phyloP scores from a whole-genome alignment of 2,329 filamentous ascomycete species.

The Cercospora zeina region DNA sequence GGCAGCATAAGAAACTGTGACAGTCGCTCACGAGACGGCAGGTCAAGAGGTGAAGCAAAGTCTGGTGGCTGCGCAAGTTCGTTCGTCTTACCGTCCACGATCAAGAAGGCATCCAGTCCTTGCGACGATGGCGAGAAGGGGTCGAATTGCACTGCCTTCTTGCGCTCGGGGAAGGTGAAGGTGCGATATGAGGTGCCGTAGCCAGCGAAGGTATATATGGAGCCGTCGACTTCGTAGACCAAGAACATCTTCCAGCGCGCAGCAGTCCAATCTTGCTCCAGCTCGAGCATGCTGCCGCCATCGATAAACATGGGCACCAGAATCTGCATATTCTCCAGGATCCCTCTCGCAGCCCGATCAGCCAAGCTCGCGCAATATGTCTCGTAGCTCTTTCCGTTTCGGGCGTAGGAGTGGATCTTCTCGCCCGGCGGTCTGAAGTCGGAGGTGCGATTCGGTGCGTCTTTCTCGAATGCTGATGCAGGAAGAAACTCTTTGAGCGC shows the following conservation, averaged over 20 bases:
- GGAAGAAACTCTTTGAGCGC: slow-evolving; percentile 68
- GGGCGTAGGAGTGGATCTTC: slow-evolving; percentile 64
- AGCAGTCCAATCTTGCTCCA: slow-evolving; percentile 70
- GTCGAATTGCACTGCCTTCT: slow-evolving; percentile 27
- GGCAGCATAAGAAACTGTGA: slow-evolving; percentile 93
- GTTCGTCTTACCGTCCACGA: slow-evolving; percentile 22
- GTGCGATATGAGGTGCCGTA: slow-evolving; percentile 90
- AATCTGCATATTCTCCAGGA: slow-evolving; percentile 80
- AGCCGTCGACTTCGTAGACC: slow-evolving; percentile 50
- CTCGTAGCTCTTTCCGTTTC: slow-evolving; percentile 68
- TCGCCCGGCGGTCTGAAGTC: slow-evolving; percentile 73
- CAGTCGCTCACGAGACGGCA: slow-evolving; percentile 78
- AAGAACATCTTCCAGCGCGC: slow-evolving; percentile 93
- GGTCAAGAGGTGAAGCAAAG: slow-evolving; percentile 54
- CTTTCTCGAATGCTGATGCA: slow-evolving; percentile 53
- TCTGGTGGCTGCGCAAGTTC: slow-evolving; percentile 25
- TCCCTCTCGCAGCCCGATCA: slow-evolving; percentile 66
- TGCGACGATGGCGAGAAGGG: slow-evolving; percentile 30
- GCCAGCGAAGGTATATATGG: slow-evolving; percentile 78
- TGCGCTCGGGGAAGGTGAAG: slow-evolving; percentile 49
- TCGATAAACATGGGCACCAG: slow-evolving; percentile 87
- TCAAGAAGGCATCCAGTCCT: slow-evolving; percentile 38
- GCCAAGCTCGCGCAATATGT: slow-evolving; percentile 78
- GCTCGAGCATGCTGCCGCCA: slow-evolving; percentile 74
- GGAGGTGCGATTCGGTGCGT: slow-evolving; percentile 41